These are phyloP conservation scores for Trichoderma orchidacearum DNA, from an alignment of 495 filamentous ascomycete species.

Conservation along the genomic window DNA sequence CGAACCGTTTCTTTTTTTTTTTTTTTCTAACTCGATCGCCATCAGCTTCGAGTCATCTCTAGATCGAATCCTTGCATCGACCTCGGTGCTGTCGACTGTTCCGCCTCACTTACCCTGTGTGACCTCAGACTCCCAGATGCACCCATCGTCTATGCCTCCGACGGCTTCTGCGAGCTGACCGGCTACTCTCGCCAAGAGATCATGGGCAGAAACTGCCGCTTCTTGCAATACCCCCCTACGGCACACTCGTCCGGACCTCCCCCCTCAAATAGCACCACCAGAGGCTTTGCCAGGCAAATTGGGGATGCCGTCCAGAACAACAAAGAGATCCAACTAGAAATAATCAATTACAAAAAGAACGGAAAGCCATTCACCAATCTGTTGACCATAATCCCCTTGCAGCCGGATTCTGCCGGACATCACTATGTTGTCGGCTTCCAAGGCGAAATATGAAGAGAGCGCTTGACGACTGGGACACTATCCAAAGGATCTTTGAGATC, in stretches of 20 bases:
- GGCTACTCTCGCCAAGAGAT: constrained; percentile 28
- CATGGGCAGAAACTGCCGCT: constrained; percentile 37
- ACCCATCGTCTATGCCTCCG: constrained; percentile 36
- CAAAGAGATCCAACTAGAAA: constrained; percentile 25
- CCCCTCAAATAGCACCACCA: no score
- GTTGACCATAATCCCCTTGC: constrained; percentile 33
- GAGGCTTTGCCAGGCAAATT: no score
- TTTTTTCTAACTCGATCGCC: neutral
- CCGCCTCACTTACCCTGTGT: constrained; percentile 34
- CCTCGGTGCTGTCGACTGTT: constrained; percentile 31
- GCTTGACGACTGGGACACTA: neutral
- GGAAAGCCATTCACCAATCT: constrained; percentile 31
- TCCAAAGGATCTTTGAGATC: neutral
- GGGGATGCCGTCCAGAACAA: constrained; percentile 21
- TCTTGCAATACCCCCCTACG: constrained; percentile 32
- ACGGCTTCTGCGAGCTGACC: constrained; percentile 26
- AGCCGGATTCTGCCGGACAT: constrained; percentile 11
- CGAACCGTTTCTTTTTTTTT: neutral
- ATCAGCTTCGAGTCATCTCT: constrained; percentile 20
- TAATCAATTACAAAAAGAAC: constrained; percentile 36
- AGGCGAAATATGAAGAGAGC: constrained; percentile 10
- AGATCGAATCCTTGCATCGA: constrained; percentile 30
- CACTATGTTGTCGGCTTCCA: constrained; percentile 31
- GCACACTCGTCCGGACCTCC: constrained; percentile 13
- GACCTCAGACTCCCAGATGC: constrained; percentile 26